Evolutionary conservation across 1,284 basidiomycete species (phyloP).

Genomic region (Phenoliferia sp.): DNA sequence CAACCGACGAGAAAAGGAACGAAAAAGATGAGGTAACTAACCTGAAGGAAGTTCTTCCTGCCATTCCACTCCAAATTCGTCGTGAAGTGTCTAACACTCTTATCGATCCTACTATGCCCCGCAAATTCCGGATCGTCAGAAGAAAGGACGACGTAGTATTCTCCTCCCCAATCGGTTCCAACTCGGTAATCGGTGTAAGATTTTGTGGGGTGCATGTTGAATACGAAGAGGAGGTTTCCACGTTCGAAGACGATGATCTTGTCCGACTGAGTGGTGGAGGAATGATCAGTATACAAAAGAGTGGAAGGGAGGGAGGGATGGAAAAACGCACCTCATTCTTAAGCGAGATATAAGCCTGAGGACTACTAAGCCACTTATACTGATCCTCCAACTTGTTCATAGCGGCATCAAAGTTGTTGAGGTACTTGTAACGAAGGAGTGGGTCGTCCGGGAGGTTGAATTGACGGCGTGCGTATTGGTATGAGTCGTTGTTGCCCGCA

Average conservation of each 20-base stretch:
- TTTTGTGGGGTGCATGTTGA: conserved; percentile 88
- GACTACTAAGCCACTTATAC: conserved; percentile 76
- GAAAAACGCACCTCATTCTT: conserved; percentile 65
- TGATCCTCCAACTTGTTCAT: conserved; percentile 82
- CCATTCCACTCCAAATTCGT: conserved; percentile 87
- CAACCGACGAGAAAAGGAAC: background rate
- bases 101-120: conserved; percentile 75
- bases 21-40: conserved; percentile 37
- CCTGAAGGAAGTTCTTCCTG: conserved; percentile 82
- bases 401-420: conserved; percentile 87
- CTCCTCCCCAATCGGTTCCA: conserved; percentile 79
- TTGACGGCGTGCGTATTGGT: conserved; percentile 80
- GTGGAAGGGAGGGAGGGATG: background rate
- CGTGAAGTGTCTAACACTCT: conserved; percentile 67
- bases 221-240: conserved; percentile 85
- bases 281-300: background rate
- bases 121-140: conserved; percentile 84
- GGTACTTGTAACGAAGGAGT: conserved; percentile 80
- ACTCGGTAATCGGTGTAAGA: conserved; percentile 92
- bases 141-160: conserved; percentile 74
- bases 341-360: conserved; percentile 84
- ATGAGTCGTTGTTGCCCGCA: conserved; percentile 88
- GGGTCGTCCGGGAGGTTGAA: conserved; percentile 90
- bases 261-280: conserved; percentile 49
- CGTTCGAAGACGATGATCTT: conserved; percentile 92